phyloP scores from a whole-genome alignment of 257 asterid species.

The Gentiana dahurica region DNA sequence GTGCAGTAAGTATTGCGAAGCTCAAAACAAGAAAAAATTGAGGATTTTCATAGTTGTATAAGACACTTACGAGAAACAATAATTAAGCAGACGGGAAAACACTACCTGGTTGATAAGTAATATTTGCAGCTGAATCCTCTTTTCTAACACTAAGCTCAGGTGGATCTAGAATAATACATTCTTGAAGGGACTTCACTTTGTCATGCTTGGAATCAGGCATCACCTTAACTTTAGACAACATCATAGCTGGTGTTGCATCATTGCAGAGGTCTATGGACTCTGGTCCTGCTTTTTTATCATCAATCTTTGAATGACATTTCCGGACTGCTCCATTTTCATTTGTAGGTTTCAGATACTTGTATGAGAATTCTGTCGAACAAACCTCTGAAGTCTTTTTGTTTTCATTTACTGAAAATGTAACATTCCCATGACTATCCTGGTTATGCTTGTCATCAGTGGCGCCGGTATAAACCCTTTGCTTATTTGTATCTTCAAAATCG shows the following conservation, averaged over 20 bases:
- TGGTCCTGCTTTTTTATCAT: conserved; percentile 24
- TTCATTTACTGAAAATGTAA: conserved; percentile 11
- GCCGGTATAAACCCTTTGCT: conserved; percentile 16
- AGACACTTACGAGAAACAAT: not conserved
- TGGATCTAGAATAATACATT: conserved; percentile 19
- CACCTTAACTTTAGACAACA: conserved; percentile 9
- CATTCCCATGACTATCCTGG: conserved; percentile 22
- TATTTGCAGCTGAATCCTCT: conserved; percentile 20
- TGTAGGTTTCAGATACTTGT: conserved; percentile 7
- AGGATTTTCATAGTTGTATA: no score
- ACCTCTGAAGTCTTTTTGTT: conserved; percentile 12
- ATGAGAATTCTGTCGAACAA: conserved; percentile 11
- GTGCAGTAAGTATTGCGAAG: no score
- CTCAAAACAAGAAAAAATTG: no score
- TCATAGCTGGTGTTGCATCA: conserved; percentile 16
- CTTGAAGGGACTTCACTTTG: conserved; percentile 31
- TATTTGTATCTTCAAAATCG: conserved; percentile 14
- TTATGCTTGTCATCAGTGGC: conserved; percentile 11
- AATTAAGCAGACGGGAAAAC: conserved; percentile 1
- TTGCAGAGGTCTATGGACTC: conserved; percentile 17
- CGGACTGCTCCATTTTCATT: conserved; percentile 14
- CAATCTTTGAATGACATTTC: conserved; percentile 16
- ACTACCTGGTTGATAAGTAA: conserved; percentile 40
- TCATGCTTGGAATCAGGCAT: conserved; percentile 30
- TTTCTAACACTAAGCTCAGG: conserved; percentile 27